Percentiles rank a stretch among this genome's conserved stretches.
phyloP scores from a whole-genome alignment of 169 alveolate genomes.

The Fabrea salina region DNA sequence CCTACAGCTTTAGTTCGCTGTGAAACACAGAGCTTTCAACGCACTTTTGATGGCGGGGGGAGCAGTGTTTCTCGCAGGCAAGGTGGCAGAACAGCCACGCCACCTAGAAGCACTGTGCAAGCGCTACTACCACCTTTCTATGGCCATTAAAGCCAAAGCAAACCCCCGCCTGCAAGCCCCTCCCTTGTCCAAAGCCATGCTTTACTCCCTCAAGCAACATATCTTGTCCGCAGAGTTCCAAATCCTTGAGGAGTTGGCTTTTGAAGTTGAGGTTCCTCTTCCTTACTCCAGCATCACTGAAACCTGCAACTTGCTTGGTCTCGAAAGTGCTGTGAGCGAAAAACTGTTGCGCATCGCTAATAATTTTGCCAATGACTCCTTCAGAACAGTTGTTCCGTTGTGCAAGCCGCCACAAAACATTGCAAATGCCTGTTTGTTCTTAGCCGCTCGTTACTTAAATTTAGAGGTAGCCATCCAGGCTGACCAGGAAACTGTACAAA shows the following conservation, averaged over 20 bases:
- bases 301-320: not conserved
- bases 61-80: conserved; percentile 6
- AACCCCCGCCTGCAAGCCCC: conserved; percentile 17
- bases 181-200: not conserved
- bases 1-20: not conserved
- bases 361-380: conserved; percentile 8
- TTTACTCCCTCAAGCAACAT: not conserved
- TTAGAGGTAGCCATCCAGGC: not conserved
- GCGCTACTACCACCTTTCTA: not conserved
- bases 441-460: not conserved
- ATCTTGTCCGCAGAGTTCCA: not conserved
- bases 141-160: not conserved
- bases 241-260: not conserved
- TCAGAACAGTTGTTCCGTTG: not conserved
- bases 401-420: not conserved
- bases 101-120: not conserved
- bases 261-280: not conserved
- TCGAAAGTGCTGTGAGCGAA: not conserved
- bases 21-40: not conserved
- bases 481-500: not conserved
- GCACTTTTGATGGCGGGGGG: not conserved
- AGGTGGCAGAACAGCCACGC: conserved; percentile 17
- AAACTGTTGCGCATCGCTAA: not conserved
- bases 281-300: not conserved
- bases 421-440: conserved; percentile 1